These are phyloP conservation scores for Tephrocybe sp. DNA, from an alignment of 768 basidiomycete species.

Conservation along the genomic window DNA sequence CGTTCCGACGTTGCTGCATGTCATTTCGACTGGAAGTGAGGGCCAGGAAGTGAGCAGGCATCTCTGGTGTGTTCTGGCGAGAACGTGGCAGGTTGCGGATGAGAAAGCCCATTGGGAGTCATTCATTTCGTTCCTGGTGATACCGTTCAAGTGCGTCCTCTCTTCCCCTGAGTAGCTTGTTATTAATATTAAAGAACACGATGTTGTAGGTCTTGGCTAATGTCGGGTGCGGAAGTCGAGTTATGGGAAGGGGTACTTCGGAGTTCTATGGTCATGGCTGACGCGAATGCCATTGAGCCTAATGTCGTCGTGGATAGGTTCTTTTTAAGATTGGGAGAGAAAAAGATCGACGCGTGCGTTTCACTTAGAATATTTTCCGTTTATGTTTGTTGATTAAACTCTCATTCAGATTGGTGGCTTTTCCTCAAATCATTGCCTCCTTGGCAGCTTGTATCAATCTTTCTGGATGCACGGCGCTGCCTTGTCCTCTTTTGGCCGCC, in stretches of 20 bases:
- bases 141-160: constrained; percentile 46
- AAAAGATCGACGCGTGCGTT: constrained; percentile 15
- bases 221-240: constrained; percentile 40
- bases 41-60: constrained; percentile 37
- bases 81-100: constrained; percentile 25
- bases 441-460: constrained; percentile 26
- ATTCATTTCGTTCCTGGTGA: constrained; percentile 41
- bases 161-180: background rate
- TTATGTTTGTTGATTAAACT: too few species aligned
- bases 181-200: constrained; percentile 2
- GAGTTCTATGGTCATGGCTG: constrained; percentile 27
- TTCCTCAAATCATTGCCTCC: constrained; percentile 20
- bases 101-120: constrained; percentile 36
- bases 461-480: constrained; percentile 14
- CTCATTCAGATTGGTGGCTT: constrained; percentile 23
- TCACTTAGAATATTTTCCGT: background rate
- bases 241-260: constrained; percentile 42
- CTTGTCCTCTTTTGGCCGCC: constrained; percentile 24
- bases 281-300: constrained; percentile 11
- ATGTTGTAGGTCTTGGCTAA: constrained; percentile 41
- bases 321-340: constrained; percentile 23
- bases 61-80: constrained; percentile 49
- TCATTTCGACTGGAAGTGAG: constrained; percentile 28
- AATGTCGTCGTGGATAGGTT: constrained; percentile 28
- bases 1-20: constrained; percentile 37